Conservation (phyloP, 495 filamentous ascomycete genomes). For the Hyphodiscus hymeniophilus region DNA sequence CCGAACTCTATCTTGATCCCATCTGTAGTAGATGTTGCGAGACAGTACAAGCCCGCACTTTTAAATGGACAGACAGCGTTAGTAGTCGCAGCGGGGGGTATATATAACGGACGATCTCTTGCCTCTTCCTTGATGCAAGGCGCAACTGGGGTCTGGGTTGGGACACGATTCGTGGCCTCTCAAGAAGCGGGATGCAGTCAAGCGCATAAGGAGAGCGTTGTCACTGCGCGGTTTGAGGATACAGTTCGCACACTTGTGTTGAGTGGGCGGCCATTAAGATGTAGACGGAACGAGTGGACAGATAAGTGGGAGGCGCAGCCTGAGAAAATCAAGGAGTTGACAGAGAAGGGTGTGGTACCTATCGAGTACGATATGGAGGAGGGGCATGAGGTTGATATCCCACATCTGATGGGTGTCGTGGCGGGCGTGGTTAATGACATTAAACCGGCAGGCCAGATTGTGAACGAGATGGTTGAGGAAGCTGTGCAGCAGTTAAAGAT, state of each 20-base stretch:
- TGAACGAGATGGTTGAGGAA: constrained; percentile 79
- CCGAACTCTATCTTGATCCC: constrained; percentile 65
- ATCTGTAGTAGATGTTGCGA: constrained; percentile 66
- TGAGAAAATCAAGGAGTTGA: constrained; percentile 64
- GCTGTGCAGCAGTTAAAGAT: constrained; percentile 60
- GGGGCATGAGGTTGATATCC: constrained; percentile 69
- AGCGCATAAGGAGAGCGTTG: constrained; percentile 75
- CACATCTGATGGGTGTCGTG: constrained; percentile 92
- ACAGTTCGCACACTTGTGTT: constrained; percentile 73
- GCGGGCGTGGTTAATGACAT: constrained; percentile 65
- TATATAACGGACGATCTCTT: constrained; percentile 62
- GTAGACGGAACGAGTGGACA: constrained; percentile 76
- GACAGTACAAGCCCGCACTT: constrained; percentile 45
- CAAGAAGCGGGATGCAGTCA: constrained; percentile 68
- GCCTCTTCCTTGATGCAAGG: constrained; percentile 67
- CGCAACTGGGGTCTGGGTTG: constrained; percentile 72
- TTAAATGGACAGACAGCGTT: constrained; percentile 44
- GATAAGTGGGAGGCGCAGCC: constrained; percentile 66
- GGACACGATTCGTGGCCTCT: constrained; percentile 76
- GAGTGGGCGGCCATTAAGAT: constrained; percentile 68
- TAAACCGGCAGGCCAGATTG: constrained; percentile 71
- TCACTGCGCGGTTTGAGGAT: constrained; percentile 62
- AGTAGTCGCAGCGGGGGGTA: constrained; percentile 70
- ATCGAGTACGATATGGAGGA: constrained; percentile 71
- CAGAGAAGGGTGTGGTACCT: constrained; percentile 65